Evolutionary conservation across 371 early-diverging fungal genomes (phyloP), one percentile per base, ranked within the genome.

Genomic region (Mucor irregularis): DNA sequence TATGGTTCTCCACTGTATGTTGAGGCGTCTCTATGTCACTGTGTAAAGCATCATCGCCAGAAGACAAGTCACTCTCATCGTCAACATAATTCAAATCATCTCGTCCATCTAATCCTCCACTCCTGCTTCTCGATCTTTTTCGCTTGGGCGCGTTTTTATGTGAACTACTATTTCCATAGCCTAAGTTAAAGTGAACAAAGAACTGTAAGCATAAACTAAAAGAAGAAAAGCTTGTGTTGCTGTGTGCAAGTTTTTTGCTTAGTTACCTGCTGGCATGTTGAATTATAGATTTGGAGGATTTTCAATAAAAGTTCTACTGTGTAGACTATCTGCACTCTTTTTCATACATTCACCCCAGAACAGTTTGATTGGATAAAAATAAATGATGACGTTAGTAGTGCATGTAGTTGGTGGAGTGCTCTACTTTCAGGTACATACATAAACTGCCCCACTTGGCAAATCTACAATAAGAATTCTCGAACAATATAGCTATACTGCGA

Each of bases 31-130:
- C 65, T 17, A 56, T 13, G 28, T 65, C 65, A 21, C 61, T 65
- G 40, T 51, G 46, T 13, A 56, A 37, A 3, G 26, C 46, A 16
- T 61, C 62, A 43, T 65, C 65, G 17, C 60, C 65, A 40, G 65
- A 65, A 31, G 65, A 65, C 14, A 65, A 43, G 10, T 65, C 65
- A 28, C 61, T 65, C 5, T 65, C 65, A 8, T 60, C 65, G 53
- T 65, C 65, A 42, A 59, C 56, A 37, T 65, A 65, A 44, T 65
- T 65, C 26, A 65, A 43, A 33, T 65, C 65, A 3, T 60, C 52
- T 54, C 46, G 58, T 35, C 37, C 22, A 29, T 65, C 65, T 24
- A 56, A 37, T 14, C 65, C 65, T 14, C 53, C 53, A 43, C 65
- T 65, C 43, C 45, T 39, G 35, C 61, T 65, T 60, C 65, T 65